phyloP scores from a whole-genome alignment of 2,329 filamentous ascomycete species.

The Colletotrichum destructivum region DNA sequence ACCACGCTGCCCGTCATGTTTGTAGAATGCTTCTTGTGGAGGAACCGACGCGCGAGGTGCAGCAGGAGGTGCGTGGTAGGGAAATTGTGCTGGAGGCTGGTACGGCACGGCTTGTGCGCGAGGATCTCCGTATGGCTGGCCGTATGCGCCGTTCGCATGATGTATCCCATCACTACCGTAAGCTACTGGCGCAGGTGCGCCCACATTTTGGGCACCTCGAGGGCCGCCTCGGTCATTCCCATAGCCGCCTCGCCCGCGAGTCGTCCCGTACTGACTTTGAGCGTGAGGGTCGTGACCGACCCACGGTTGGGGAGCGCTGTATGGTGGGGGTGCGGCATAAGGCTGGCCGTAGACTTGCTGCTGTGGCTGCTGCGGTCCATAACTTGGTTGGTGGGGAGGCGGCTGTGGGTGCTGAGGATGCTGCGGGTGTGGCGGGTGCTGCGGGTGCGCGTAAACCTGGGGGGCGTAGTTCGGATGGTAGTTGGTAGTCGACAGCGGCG shows the following conservation, averaged over 20 bases:
- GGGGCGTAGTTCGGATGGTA: conserved; percentile 74
- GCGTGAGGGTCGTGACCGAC: conserved; percentile 52
- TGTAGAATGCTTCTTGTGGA: conserved; percentile 51
- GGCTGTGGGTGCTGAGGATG: conserved; percentile 47
- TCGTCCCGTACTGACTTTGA: conserved; percentile 54
- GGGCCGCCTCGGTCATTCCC: conserved; percentile 60
- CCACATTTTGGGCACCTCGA: conserved; percentile 51
- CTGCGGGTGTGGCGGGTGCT: conserved; percentile 40
- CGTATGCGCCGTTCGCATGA: conserved; percentile 55
- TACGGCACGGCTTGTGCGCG: conserved; percentile 51
- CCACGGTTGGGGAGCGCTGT: conserved; percentile 52
- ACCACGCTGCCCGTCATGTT: conserved; percentile 52
- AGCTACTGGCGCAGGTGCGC: conserved; percentile 52
- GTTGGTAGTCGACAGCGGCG: conserved; percentile 66
- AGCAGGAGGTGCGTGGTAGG: conserved; percentile 57
- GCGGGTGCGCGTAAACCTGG: conserved; percentile 63
- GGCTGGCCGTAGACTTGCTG: conserved; percentile 52
- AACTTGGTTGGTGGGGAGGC: conserved; percentile 60
- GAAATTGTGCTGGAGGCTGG: conserved; percentile 49
- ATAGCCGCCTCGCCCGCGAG: conserved; percentile 61
- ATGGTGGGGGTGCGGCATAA: conserved; percentile 55
- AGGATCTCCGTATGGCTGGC: conserved; percentile 59
- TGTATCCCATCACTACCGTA: conserved; percentile 48
- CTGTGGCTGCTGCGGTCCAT: conserved; percentile 58
- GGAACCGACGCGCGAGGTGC: conserved; percentile 54